Evolutionary conservation across 805 yeast species (phyloP), one percentile per base, ranked within the genome.

Genomic region (Metschnikowia corniflorae): DNA sequence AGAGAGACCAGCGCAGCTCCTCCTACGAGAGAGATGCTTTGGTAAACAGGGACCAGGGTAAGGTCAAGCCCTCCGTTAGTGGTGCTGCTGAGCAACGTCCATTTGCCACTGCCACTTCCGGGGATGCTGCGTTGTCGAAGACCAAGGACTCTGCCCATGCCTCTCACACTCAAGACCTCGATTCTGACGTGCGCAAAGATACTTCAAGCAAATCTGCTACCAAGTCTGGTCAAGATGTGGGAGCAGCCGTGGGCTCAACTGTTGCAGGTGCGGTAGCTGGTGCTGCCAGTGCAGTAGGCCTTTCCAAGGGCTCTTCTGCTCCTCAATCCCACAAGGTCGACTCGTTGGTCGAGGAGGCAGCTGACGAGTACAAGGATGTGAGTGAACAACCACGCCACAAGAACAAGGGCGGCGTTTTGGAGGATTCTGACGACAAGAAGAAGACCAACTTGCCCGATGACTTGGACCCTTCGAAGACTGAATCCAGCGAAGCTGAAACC

Each of bases 331-430:
- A 38, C 22, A 34, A 43, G 24, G 46, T 41, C 16, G 48, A 51
- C 16, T 48, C 54, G 7, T 44, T 55, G 36, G 50, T 54, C 16
- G 53, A 34, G 9, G 43, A 47, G 13, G 58, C 55, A 6, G 58
- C 46, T 7, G 25, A 29, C 10, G 40, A 31, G 5, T 34, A 30
- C 22, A 24, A 29, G 2, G 44, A 41, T 19, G 44, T 41, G 29
- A 33, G 29, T 14, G 13, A 34, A 7, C 19, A 41, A 21, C 44
- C 44, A 7, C 40, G 18, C 26, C 44, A 41, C 35, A 33, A 41
- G 34, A 31, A 23, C 13, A 31, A 33, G 17, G 34, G 39, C 6
- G 42, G 42, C 7, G 37, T 37, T 14, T 37, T 41, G 31, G 44
- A 35, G 15, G 32, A 28, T 12, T 8, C 40, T 10, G 16, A 23